These are phyloP conservation scores for Sambucus nigra DNA, from an alignment of 129 eudicot species.

Conservation along the genomic window DNA sequence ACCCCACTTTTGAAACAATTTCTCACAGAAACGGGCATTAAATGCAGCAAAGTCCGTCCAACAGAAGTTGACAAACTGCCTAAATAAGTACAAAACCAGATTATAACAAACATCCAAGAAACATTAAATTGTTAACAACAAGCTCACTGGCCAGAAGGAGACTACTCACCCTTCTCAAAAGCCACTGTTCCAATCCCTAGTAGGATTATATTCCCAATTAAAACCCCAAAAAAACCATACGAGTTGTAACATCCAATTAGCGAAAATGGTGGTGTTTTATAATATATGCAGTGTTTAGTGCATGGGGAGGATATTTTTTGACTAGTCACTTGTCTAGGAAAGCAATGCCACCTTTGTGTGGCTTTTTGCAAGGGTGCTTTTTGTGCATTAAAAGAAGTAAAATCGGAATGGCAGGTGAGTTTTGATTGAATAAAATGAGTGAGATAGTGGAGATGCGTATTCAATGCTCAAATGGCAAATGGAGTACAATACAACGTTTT, in stretches of 20 bases:
- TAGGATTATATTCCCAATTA: too few species aligned
- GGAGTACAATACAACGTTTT: neutral
- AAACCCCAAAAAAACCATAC: too few species aligned
- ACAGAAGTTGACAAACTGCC: constrained; percentile 31
- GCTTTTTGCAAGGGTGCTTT: constrained; percentile 30
- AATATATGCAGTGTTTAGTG: constrained; percentile 21
- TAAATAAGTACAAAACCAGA: constrained; percentile 24
- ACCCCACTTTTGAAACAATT: constrained; percentile 5
- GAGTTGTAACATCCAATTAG: neutral
- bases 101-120: constrained; percentile 29
- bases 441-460: constrained; percentile 20
- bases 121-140: constrained; percentile 27
- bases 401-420: constrained; percentile 20
- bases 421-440: constrained; percentile 16
- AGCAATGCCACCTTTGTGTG: constrained; percentile 44
- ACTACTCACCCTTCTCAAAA: constrained; percentile 22
- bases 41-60: constrained; percentile 32
- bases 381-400: constrained; percentile 65
- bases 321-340: constrained; percentile 37
- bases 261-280: constrained; percentile 1
- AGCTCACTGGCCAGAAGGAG: constrained; percentile 23
- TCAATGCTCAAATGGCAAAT: constrained; percentile 10
- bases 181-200: constrained; percentile 1
- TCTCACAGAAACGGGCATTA: constrained; percentile 21
- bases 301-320: constrained; percentile 27